phyloP scores from a whole-genome alignment of 2,329 filamentous ascomycete species.

The Fusarium sublunatum region DNA sequence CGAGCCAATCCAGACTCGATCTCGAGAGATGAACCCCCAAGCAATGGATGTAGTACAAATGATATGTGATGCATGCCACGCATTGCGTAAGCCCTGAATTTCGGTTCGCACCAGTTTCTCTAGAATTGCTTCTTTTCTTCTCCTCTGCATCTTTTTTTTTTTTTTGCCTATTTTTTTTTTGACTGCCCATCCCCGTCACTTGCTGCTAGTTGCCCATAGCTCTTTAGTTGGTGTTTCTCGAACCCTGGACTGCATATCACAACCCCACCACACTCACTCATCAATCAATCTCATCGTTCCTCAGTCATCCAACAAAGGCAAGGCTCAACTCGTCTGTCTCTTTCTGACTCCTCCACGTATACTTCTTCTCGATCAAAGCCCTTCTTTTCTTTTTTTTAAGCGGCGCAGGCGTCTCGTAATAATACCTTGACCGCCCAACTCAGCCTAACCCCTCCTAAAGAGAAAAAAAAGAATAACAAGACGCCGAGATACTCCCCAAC shows the following conservation, averaged over 20 bases:
- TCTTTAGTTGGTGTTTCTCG: slow-evolving; percentile 20
- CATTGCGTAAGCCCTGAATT: slow-evolving; percentile 19
- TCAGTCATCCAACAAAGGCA: slow-evolving; percentile 26
- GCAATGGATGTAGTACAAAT: slow-evolving; percentile 3
- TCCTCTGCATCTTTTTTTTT: neutral
- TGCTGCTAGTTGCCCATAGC: slow-evolving; percentile 8
- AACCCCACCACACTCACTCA: slow-evolving; percentile 44
- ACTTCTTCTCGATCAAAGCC: neutral
- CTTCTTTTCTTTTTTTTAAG: slow-evolving; percentile 4
- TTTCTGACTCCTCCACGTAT: neutral
- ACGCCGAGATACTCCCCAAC: slow-evolving; percentile 37
- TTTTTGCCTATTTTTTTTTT: slow-evolving; percentile 1
- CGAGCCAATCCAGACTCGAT: slow-evolving; percentile 16
- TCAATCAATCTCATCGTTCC: slow-evolving; percentile 19
- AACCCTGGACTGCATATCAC: slow-evolving; percentile 40
- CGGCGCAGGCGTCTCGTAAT: slow-evolving; percentile 41
- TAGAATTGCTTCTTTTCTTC: slow-evolving; percentile 21
- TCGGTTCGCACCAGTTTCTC: slow-evolving; percentile 11
- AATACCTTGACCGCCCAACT: slow-evolving; percentile 41
- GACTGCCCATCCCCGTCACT: slow-evolving; percentile 5
- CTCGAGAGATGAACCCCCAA: slow-evolving; percentile 3
- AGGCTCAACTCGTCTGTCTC: slow-evolving; percentile 15
- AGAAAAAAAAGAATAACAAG: too few relatives aligned
- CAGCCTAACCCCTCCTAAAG: slow-evolving; percentile 7
- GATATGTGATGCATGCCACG: slow-evolving; percentile 11